Evolutionary conservation across 352 stramenopile species (phyloP).

Genomic region (Phytophthora citricola): DNA sequence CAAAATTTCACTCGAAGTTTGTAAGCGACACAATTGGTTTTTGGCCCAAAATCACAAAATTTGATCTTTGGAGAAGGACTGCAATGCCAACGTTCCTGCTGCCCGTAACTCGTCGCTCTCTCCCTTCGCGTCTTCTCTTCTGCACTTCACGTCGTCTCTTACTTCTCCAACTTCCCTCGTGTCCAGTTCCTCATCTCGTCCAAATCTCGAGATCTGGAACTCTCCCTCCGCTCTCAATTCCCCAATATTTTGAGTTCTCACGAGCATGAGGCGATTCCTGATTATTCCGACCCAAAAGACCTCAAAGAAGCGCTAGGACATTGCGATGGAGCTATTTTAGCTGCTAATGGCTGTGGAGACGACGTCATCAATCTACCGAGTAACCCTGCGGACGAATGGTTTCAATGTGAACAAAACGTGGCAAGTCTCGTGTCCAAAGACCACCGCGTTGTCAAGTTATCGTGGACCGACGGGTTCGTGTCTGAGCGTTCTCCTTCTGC

Average conservation of each 20-base stretch:
- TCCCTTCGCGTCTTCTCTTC: conserved; percentile 33
- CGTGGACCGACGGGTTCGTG: conserved; percentile 53
- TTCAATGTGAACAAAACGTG: conserved; percentile 36
- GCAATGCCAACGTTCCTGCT: conserved; percentile 44
- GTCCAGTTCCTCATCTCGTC: conserved; percentile 30
- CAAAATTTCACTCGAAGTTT: too few species aligned
- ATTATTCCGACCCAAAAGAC: conserved; percentile 53
- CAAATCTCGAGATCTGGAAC: conserved; percentile 32
- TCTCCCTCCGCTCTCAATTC: conserved; percentile 30
- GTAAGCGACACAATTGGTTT: too few species aligned
- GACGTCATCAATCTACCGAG: conserved; percentile 28
- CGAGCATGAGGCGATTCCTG: conserved; percentile 38
- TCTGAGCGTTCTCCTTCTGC: conserved; percentile 37
- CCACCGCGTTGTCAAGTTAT: conserved; percentile 61
- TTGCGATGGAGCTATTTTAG: conserved; percentile 59
- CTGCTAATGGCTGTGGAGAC: conserved; percentile 28
- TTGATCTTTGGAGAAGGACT: too few species aligned
- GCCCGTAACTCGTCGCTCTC: conserved; percentile 43
- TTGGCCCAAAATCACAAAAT: too few species aligned
- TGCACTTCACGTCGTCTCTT: conserved; percentile 14
- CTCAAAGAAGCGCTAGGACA: conserved; percentile 45
- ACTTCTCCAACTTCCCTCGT: not conserved
- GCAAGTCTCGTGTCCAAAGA: conserved; percentile 29
- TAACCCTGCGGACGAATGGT: conserved; percentile 25
- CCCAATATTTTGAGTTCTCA: conserved; percentile 40